phyloP scores from a whole-genome alignment of 2,329 filamentous ascomycete species.

The Scytalidium sp. region DNA sequence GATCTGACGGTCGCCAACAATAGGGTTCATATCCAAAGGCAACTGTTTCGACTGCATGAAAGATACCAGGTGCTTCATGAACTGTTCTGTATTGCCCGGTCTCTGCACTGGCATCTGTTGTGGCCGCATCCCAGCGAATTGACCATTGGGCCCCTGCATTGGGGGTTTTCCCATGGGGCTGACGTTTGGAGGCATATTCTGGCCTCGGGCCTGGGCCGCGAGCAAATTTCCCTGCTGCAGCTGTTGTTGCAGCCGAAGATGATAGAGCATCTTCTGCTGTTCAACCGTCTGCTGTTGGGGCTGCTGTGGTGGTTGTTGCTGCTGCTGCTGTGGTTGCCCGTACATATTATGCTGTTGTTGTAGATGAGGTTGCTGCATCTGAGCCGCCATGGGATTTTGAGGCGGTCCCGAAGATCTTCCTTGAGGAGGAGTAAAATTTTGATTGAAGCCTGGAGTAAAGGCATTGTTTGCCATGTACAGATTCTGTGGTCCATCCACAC shows the following conservation, averaged over 20 bases:
- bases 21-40: conserved; percentile 71
- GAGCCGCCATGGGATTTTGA: conserved; percentile 50
- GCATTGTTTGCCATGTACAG: conserved; percentile 60
- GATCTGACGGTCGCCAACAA: conserved; percentile 70
- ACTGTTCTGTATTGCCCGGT: conserved; percentile 58
- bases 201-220: conserved; percentile 28
- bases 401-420: conserved; percentile 52
- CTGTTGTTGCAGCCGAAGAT: conserved; percentile 80
- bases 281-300: conserved; percentile 49
- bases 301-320: conserved; percentile 13
- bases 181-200: conserved; percentile 39
- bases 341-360: conserved; percentile 34
- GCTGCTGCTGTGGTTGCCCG: conserved; percentile 10
- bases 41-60: conserved; percentile 75
- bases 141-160: conserved; percentile 55
- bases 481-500: conserved; percentile 68
- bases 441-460: conserved; percentile 57
- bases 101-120: conserved; percentile 44
- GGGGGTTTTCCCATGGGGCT: conserved; percentile 34
- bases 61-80: conserved; percentile 71
- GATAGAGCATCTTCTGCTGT: conserved; percentile 73
- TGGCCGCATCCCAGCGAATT: conserved; percentile 51
- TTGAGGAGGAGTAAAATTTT: conserved; percentile 55
- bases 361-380: conserved; percentile 37
- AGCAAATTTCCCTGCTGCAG: conserved; percentile 53